Base-by-base conservation (phyloP, 257 asterid genomes). In the Gentiana straminea region DNA sequence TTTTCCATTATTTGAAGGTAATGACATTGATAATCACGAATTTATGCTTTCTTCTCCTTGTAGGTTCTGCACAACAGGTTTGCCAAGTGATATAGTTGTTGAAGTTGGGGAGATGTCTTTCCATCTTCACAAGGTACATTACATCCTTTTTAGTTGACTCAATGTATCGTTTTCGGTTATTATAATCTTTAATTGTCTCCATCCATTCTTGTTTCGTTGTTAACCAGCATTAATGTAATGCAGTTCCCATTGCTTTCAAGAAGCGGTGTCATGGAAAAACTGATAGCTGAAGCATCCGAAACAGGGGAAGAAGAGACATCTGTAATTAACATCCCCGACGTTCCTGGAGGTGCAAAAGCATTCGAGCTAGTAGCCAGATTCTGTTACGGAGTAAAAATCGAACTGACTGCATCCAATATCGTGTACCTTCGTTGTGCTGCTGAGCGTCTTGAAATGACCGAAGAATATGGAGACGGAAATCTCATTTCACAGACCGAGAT, bases 241-340 rank as follows among this genome's bases (percentile, higher is more conserved):
- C 77, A 90, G 98, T 90, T 90, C 69, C 98, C 98, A 5, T 70
- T 90, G 86, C 98, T 90, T 60, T 87, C 98, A 15, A 83, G 95
- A 71, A 87, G 96, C 58, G 96, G 88, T 54, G 79, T 83, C 54
- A 84, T 91, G 95, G 98, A 91, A 67, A 77, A 74, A 64, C 81
- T 76, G 77, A 87, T 91, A 36, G 46, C 90, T 34, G 84, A 84
- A 60, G 85, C 94, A 37, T 75, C 93, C 7, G 83, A 78, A 64
- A 76, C 76, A 65, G 77, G 72, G 57, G 96, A 78, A 64, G 86
- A 81, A 41, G 52, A 24, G 24, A 77, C 80, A 36, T 73, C 81
- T 47, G 58, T 75, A 46, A 72, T 87, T 44, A 73, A 79, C 48
- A 83, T 83, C 54, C 58, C 84, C n/a, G 79, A 79, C 35, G 64